Evolutionary conservation across 2,329 filamentous ascomycete genomes (phyloP).

Genomic region (Xylaria sp.): DNA sequence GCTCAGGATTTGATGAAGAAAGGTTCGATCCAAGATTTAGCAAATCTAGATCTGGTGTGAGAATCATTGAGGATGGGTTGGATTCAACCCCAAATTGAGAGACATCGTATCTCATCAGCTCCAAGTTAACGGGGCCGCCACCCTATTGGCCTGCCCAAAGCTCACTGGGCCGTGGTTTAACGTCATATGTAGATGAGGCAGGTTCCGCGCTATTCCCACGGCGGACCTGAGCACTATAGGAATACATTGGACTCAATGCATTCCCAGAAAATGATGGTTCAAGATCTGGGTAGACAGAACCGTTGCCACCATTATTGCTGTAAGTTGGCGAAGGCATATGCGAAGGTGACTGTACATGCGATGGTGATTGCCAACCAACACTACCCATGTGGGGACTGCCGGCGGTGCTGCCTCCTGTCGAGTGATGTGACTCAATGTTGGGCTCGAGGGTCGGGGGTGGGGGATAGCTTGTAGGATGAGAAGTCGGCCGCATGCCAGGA

Average conservation of each 20-base stretch:
- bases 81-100: neutral
- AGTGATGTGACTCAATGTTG: slow-evolving; percentile 79
- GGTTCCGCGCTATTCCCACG: slow-evolving; percentile 81
- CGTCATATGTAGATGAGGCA: slow-evolving; percentile 62
- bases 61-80: neutral
- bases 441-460: slow-evolving; percentile 88
- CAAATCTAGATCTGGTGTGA: neutral
- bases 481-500: slow-evolving; percentile 75
- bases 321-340: slow-evolving; percentile 79
- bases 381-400: slow-evolving; percentile 87
- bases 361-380: slow-evolving; percentile 87
- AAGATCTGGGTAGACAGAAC: slow-evolving; percentile 83
- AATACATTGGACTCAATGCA: slow-evolving; percentile 75
- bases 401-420: slow-evolving; percentile 73
- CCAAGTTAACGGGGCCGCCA: slow-evolving; percentile 33
- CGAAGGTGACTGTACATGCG: slow-evolving; percentile 48
- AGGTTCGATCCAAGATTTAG: neutral
- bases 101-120: slow-evolving; percentile 20
- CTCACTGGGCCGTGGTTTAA: slow-evolving; percentile 63
- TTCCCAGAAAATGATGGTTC: slow-evolving; percentile 73
- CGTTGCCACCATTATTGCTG: slow-evolving; percentile 59
- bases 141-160: slow-evolving; percentile 45
- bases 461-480: slow-evolving; percentile 84
- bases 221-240: slow-evolving; percentile 69
- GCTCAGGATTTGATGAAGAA: neutral